These are phyloP conservation scores for Didymella keratinophila DNA, from an alignment of 2,329 filamentous ascomycete genomes.

Conservation along the genomic window DNA sequence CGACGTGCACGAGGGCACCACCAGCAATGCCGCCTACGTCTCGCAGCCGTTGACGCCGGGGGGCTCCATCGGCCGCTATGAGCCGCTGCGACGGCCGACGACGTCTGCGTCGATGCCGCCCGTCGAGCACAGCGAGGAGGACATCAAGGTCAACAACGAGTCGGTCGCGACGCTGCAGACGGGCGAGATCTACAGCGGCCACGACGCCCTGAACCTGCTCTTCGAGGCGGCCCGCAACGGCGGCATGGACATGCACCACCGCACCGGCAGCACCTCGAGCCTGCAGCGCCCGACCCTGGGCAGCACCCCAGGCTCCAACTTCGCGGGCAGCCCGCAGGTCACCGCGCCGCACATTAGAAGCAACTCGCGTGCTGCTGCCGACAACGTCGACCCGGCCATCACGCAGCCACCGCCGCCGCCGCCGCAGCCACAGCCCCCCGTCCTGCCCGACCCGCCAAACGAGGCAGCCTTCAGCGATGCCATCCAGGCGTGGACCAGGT, in stretches of 20 bases:
- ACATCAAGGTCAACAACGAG: constrained; percentile 66
- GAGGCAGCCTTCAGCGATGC: constrained; percentile 65
- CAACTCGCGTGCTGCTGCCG: constrained; percentile 35
- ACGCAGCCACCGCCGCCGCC: constrained; percentile 24
- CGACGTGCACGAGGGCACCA: constrained; percentile 48
- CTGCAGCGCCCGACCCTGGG: constrained; percentile 46
- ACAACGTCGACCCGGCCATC: constrained; percentile 44
- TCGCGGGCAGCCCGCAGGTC: constrained; percentile 44
- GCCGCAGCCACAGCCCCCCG: constrained; percentile 18
- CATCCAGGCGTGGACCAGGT: constrained; percentile 85
- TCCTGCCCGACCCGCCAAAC: constrained; percentile 43
- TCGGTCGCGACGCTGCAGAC: constrained; percentile 67
- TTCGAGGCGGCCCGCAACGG: constrained; percentile 77
- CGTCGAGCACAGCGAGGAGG: constrained; percentile 56
- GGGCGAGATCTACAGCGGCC: constrained; percentile 82
- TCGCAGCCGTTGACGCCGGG: constrained; percentile 69
- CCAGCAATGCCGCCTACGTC: constrained; percentile 36
- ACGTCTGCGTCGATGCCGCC: constrained; percentile 43
- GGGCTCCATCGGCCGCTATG: constrained; percentile 69
- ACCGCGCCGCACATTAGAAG: constrained; percentile 34
- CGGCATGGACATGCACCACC: constrained; percentile 57
- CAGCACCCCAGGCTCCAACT: constrained; percentile 49
- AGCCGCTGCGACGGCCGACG: constrained; percentile 71
- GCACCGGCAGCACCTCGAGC: constrained; percentile 56
- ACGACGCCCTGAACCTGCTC: constrained; percentile 89